Conservation (phyloP, 305 asterid species). For the Fraxinus angustifolia region DNA sequence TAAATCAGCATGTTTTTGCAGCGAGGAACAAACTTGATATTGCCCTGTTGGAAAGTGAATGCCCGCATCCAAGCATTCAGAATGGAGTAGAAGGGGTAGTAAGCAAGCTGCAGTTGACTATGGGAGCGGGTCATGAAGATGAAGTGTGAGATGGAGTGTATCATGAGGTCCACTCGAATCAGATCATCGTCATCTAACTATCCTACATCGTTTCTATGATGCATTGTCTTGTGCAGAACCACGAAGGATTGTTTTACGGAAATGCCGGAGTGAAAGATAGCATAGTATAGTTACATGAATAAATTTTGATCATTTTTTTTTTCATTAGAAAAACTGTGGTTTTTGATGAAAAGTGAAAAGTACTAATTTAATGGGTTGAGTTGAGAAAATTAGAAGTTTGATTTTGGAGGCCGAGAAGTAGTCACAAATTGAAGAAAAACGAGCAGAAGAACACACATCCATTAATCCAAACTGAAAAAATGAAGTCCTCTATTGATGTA, state of each 20-base stretch:
- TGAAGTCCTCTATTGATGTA: not conserved
- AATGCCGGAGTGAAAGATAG: not conserved
- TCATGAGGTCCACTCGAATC: not conserved
- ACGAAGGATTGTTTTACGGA: not conserved
- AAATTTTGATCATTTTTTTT: not conserved
- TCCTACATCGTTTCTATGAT: not conserved
- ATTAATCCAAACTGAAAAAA: not conserved
- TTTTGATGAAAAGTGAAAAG: not conserved
- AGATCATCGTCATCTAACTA: not conserved
- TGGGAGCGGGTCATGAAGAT: not conserved
- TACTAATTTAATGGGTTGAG: not conserved
- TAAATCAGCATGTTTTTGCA: not conserved
- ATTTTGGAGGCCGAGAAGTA: not conserved
- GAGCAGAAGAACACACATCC: not conserved
- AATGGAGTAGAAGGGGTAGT: not conserved
- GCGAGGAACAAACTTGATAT: not conserved
- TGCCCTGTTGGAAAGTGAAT: not conserved
- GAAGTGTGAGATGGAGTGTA: not conserved
- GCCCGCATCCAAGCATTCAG: not conserved
- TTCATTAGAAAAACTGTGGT: not conserved
- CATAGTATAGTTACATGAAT: not conserved
- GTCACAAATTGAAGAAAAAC: not conserved
- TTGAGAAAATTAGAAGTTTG: not conserved
- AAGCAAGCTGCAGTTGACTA: not conserved
- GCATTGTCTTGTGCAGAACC: not conserved